A percentile compares a stretch with the other conserved stretches of the same genome.
These are phyloP conservation scores for Kitagawia praeruptora DNA, from an alignment of 129 eudicot genomes.

Conservation along the genomic window DNA sequence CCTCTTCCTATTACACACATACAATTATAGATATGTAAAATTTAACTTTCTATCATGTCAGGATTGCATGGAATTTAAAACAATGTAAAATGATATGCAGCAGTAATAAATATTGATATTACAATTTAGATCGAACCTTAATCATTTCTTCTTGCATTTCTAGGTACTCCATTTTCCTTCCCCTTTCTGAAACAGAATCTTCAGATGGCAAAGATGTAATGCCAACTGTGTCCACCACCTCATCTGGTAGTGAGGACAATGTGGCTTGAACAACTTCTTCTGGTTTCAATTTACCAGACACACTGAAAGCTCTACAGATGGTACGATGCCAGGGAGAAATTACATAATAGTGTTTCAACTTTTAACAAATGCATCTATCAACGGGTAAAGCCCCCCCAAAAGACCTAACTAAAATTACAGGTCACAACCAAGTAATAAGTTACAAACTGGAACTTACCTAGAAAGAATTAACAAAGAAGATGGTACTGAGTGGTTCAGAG, in stretches of 20 bases:
- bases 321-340: constrained; percentile 6
- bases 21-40: not conserved
- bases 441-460: constrained; percentile 22
- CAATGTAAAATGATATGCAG: not conserved
- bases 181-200: constrained; percentile 50
- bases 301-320: constrained; percentile 39
- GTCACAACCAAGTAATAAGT: not conserved
- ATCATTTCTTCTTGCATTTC: constrained; percentile 59
- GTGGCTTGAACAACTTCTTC: constrained; percentile 58
- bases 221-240: constrained; percentile 52
- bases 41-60: not conserved
- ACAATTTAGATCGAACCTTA: constrained; percentile 25
- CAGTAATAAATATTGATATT: not conserved
- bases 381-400: not conserved
- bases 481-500: constrained; percentile 51
- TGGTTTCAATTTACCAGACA: constrained; percentile 48
- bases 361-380: not conserved
- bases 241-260: constrained; percentile 54
- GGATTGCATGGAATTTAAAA: not conserved
- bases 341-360: not conserved
- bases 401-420: not conserved
- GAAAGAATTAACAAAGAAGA: constrained; percentile 53
- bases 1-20: constrained; percentile 33
- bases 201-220: constrained; percentile 53
- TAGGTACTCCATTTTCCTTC: constrained; percentile 52